A percentile compares a stretch with the other conserved stretches of the same genome.
Evolutionary conservation across 176 grass and related monocot species (phyloP).

Genomic region (Lolium perenne): DNA sequence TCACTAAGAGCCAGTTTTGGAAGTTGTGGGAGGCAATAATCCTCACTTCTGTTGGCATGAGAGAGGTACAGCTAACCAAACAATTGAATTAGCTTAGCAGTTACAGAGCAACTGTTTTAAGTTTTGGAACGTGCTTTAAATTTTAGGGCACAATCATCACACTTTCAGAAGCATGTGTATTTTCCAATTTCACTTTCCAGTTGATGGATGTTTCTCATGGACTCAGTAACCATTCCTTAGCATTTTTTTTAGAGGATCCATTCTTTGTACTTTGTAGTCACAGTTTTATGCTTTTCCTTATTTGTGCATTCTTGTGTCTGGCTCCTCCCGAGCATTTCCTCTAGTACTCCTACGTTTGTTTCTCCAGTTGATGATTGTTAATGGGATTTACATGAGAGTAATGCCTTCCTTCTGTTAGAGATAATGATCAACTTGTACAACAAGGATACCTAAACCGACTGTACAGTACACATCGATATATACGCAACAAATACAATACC

Average conservation of each 20-base stretch:
- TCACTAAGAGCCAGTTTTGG: conserved; percentile 14
- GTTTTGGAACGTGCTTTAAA: not conserved
- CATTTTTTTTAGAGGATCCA: not conserved
- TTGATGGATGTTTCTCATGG: not conserved
- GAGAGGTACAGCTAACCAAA: conserved; percentile 29
- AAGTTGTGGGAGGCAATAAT: conserved; percentile 25
- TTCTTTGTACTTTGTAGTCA: not conserved
- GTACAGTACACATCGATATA: no score
- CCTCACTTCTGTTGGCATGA: conserved; percentile 14
- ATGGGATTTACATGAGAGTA: not conserved
- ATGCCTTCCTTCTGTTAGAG: not conserved
- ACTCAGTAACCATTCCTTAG: not conserved
- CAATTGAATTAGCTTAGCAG: conserved; percentile 10
- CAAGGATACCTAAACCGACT: no score
- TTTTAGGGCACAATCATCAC: not conserved
- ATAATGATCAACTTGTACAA: no score
- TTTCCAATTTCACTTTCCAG: not conserved
- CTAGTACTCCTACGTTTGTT: not conserved
- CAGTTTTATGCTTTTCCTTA: not conserved
- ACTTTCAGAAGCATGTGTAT: not conserved
- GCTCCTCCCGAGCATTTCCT: no score
- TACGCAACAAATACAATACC: no score
- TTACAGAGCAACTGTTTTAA: not conserved
- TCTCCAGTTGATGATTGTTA: not conserved
- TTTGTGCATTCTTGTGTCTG: not conserved